Evolutionary conservation across 345 rosid species (phyloP).

Genomic region (Eucalyptus sp.): DNA sequence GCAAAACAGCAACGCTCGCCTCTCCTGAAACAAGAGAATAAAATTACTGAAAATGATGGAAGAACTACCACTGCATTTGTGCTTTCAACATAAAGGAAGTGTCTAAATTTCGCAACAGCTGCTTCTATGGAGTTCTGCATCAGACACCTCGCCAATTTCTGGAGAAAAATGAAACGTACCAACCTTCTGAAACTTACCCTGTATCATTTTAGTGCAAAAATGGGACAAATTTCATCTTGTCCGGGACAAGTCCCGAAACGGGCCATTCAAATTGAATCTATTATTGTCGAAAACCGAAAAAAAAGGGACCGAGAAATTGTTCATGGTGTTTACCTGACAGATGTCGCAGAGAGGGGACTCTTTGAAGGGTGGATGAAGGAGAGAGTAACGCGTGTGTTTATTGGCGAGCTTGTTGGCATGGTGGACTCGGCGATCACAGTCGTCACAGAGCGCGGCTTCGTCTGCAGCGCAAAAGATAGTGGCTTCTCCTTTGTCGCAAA

Average conservation of each 20-base stretch:
- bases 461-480: conserved; percentile 83
- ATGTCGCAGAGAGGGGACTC: conserved; percentile 60
- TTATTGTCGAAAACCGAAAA: background rate
- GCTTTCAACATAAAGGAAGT: background rate
- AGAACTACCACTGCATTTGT: background rate
- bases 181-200: background rate
- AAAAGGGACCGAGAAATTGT: background rate
- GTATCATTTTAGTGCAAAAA: background rate
- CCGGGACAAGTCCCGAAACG: background rate
- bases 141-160: background rate
- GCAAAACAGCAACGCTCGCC: conserved; percentile 12
- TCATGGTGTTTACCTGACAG: conserved; percentile 43
- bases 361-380: conserved; percentile 23
- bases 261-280: background rate
- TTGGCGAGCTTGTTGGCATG: conserved; percentile 89
- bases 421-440: conserved; percentile 79
- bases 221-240: background rate
- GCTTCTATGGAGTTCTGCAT: background rate
- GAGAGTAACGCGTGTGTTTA: conserved; percentile 76
- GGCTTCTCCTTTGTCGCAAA: conserved; percentile 58
- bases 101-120: background rate
- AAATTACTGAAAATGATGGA: background rate
- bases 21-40: conserved; percentile 2
- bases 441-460: conserved; percentile 69
- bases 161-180: background rate